Percentiles rank a stretch among this genome's conserved stretches.
Evolutionary conservation across 129 eudicot species (phyloP).

Genomic region (Flaveria robusta): DNA sequence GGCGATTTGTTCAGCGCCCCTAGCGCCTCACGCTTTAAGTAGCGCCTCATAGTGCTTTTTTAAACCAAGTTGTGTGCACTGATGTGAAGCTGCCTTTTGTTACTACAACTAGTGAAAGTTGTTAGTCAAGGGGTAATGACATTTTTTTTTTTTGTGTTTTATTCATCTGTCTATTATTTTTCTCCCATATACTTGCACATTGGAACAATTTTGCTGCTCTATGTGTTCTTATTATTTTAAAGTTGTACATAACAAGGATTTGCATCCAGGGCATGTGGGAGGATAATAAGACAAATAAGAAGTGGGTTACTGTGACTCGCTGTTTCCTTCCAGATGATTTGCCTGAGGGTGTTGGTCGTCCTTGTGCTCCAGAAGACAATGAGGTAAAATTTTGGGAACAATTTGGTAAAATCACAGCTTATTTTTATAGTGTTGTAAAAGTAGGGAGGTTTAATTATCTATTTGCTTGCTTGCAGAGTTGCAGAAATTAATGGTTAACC

Average conservation of each 20-base stretch:
- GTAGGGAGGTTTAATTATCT: background rate
- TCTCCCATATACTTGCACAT: background rate
- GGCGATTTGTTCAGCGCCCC: no score
- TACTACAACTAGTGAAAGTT: background rate
- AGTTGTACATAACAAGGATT: conserved; percentile 16
- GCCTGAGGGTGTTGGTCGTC: conserved; percentile 91
- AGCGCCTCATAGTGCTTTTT: no score
- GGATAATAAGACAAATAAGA: conserved; percentile 57
- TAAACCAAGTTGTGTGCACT: background rate
- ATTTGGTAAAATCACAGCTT: background rate
- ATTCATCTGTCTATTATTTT: background rate
- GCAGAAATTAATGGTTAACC: background rate
- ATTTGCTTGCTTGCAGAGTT: background rate
- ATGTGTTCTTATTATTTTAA: background rate
- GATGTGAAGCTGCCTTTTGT: background rate
- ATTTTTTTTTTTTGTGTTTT: background rate
- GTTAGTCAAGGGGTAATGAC: background rate
- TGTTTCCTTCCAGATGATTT: conserved; percentile 88
- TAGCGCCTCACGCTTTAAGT: no score
- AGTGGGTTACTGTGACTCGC: conserved; percentile 66
- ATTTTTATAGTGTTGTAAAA: background rate
- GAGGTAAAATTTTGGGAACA: conserved; percentile 53
- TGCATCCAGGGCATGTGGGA: conserved; percentile 89
- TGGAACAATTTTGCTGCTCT: background rate
- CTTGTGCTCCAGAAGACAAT: conserved; percentile 77